phyloP scores from a whole-genome alignment of 805 yeast genomes.

The Nakazawaea wickerhamii region DNA sequence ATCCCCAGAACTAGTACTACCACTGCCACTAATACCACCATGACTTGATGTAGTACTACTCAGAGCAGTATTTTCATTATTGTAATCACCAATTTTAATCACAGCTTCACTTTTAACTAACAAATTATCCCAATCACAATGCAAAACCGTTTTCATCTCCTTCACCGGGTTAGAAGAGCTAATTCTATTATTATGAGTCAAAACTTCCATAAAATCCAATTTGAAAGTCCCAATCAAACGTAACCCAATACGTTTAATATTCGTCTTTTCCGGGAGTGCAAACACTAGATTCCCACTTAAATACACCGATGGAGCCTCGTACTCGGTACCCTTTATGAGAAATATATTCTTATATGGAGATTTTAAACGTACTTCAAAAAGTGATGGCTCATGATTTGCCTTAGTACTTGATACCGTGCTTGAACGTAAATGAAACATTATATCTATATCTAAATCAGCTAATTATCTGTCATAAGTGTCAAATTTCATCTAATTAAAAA shows the following conservation, averaged over 20 bases:
- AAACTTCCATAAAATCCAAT: conserved; percentile 34
- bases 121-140: conserved; percentile 44
- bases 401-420: neutral
- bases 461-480: too few species aligned
- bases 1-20: neutral
- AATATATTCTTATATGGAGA: conserved; percentile 36
- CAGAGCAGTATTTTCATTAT: conserved; percentile 22
- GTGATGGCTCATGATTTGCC: conserved; percentile 2
- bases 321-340: conserved; percentile 37
- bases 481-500: too few species aligned
- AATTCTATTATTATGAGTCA: conserved; percentile 23
- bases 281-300: conserved; percentile 44
- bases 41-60: conserved; percentile 2
- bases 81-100: conserved; percentile 36
- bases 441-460: neutral
- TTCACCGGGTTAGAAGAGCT: conserved; percentile 27
- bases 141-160: conserved; percentile 34
- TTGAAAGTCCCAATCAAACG: conserved; percentile 37
- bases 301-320: conserved; percentile 37
- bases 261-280: conserved; percentile 36
- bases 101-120: conserved; percentile 34
- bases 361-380: conserved; percentile 12
- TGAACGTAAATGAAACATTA: conserved; percentile 10
- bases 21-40: conserved; percentile 1
- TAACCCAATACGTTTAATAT: conserved; percentile 33